phyloP scores from a whole-genome alignment of 768 basidiomycete genomes.

The Auricularia heimuer region DNA sequence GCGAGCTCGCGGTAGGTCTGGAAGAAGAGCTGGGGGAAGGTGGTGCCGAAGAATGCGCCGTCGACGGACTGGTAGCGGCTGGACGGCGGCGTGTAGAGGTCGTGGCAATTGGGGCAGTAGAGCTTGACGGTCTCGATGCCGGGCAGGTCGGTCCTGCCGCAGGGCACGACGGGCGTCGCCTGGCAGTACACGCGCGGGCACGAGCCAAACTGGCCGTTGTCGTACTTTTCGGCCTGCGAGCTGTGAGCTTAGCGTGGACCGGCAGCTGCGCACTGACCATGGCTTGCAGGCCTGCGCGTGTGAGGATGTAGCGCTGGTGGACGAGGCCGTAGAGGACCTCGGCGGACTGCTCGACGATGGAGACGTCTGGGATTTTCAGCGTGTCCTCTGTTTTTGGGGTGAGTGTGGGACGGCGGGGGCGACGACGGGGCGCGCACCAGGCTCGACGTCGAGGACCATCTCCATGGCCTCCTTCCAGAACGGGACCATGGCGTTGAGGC shows the following conservation, averaged over 20 bases:
- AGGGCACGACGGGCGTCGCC: slow-evolving; percentile 82
- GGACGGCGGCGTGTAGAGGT: slow-evolving; percentile 91
- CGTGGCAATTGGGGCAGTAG: slow-evolving; percentile 96
- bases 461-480: slow-evolving; percentile 99
- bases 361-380: slow-evolving; percentile 93
- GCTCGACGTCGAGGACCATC: slow-evolving; percentile 99
- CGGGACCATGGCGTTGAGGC: slow-evolving; percentile 89
- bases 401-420: slow-evolving; percentile 30
- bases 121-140: slow-evolving; percentile 96
- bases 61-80: slow-evolving; percentile 94
- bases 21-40: slow-evolving; percentile 97
- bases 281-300: slow-evolving; percentile 83
- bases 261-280: slow-evolving; percentile 52
- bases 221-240: slow-evolving; percentile 87
- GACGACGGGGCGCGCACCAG: slow-evolving; percentile 49
- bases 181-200: slow-evolving; percentile 95
- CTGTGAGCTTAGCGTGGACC: background rate
- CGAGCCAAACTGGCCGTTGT: slow-evolving; percentile 78
- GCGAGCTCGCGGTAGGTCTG: slow-evolving; percentile 95
- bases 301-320: slow-evolving; percentile 95
- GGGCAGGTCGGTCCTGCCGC: slow-evolving; percentile 90
- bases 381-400: slow-evolving; percentile 56
- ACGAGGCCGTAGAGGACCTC: slow-evolving; percentile 96
- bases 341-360: slow-evolving; percentile 95
- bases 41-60: slow-evolving; percentile 98